These are phyloP conservation scores for Pseudocercospora pini-densiflorae DNA, from an alignment of 2,329 filamentous ascomycete genomes.

Conservation along the genomic window DNA sequence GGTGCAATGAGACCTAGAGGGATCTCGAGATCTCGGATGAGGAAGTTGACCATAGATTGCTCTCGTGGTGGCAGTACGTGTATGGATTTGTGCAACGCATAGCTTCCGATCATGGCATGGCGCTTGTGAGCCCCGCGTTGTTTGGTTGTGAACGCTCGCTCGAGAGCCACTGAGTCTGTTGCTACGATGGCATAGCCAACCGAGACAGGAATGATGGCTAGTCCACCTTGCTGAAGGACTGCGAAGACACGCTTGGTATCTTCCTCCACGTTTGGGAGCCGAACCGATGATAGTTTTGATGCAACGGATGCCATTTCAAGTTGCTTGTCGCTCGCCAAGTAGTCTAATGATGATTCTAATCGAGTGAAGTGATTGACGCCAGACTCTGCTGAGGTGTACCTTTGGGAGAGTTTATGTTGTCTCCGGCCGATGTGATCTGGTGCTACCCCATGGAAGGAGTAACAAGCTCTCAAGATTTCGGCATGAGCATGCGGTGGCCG, in stretches of 20 bases:
- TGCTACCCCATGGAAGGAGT: not conserved
- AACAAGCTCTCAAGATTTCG: not conserved
- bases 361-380: not conserved
- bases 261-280: constrained; percentile 8
- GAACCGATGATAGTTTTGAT: not conserved
- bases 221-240: constrained; percentile 4
- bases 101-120: constrained; percentile 16
- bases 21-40: constrained; percentile 5
- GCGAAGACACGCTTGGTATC: constrained; percentile 4
- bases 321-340: not conserved
- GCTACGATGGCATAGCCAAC: constrained; percentile 12
- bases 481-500: not conserved
- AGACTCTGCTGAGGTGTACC: not conserved
- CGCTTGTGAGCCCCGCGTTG: constrained; percentile 11
- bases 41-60: constrained; percentile 6
- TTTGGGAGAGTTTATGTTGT: not conserved
- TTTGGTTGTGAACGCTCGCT: constrained; percentile 14
- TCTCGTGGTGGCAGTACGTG: constrained; percentile 14
- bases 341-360: not conserved
- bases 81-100: constrained; percentile 7
- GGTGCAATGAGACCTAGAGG: constrained; percentile 11
- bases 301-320: not conserved
- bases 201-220: constrained; percentile 9
- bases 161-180: constrained; percentile 8
- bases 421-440: not conserved